These are phyloP conservation scores for Staphylotrichum tortipilum DNA, from an alignment of 495 filamentous ascomycete genomes.

Conservation along the genomic window DNA sequence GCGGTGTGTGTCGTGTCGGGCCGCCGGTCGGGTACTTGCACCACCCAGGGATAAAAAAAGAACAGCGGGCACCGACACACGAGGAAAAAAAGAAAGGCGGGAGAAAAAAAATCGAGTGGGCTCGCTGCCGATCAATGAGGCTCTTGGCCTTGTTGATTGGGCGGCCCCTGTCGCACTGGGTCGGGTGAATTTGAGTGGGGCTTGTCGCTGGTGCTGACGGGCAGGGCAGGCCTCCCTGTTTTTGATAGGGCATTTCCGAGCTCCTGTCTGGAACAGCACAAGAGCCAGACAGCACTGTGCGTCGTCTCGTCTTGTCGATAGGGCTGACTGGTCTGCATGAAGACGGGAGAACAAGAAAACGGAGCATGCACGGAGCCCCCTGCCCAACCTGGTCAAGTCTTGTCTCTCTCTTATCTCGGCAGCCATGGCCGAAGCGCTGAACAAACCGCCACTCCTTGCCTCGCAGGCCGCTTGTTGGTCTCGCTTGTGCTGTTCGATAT, in stretches of 20 bases:
- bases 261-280: no score
- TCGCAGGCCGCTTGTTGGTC: no score
- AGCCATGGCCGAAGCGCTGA: neutral
- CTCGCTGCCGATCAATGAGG: neutral
- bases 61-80: neutral
- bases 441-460: neutral
- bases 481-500: no score
- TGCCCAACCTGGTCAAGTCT: no score
- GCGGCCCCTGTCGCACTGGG: slow-evolving; percentile 1
- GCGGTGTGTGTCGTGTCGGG: no score
- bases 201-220: neutral
- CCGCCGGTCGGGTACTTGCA: neutral
- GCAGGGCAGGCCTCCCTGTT: no score
- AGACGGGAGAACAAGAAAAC: no score
- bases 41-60: neutral
- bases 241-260: no score
- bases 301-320: no score
- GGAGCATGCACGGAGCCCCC: no score
- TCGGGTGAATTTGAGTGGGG: slow-evolving; percentile 1
- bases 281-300: no score
- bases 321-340: neutral
- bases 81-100: neutral
- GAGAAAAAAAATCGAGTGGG: neutral
- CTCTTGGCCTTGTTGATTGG: neutral
- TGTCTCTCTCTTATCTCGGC: neutral